A percentile compares a stretch with the other conserved stretches of the same genome.
These are phyloP conservation scores for Aleurites moluccanus DNA, from an alignment of 441 rosid species.

Conservation along the genomic window DNA sequence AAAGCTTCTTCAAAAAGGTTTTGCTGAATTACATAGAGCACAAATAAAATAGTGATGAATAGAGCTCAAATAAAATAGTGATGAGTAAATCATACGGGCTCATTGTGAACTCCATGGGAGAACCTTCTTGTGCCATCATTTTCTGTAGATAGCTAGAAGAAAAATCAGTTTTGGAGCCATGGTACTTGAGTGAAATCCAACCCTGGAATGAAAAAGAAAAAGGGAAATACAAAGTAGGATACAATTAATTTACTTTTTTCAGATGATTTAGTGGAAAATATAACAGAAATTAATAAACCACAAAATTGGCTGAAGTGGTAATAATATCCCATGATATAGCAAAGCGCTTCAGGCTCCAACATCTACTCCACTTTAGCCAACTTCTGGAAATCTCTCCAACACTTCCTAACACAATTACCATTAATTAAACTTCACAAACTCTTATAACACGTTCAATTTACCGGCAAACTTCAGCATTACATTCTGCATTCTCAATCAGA, in stretches of 20 bases:
- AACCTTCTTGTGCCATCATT: constrained; percentile 56
- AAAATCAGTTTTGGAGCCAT: constrained; percentile 62
- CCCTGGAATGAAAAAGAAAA: constrained; percentile 35
- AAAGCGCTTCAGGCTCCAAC: neutral
- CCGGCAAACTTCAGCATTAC: constrained; percentile 1
- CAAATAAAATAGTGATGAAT: constrained; percentile 1
- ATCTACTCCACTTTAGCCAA: neutral
- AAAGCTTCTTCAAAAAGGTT: constrained; percentile 14
- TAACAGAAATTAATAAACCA: neutral
- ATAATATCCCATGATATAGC: neutral
- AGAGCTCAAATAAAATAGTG: constrained; percentile 5
- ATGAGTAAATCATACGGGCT: constrained; percentile 44
- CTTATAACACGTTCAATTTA: neutral
- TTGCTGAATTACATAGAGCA: constrained; percentile 13
- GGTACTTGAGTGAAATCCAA: constrained; percentile 79
- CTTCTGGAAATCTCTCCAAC: neutral
- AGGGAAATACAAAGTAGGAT: neutral
- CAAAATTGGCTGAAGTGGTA: neutral
- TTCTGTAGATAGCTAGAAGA: constrained; percentile 53
- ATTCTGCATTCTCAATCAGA: neutral
- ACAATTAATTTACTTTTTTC: constrained; percentile 1
- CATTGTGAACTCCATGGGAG: constrained; percentile 66
- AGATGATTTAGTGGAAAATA: neutral
- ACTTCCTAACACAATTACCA: neutral
- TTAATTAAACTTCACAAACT: neutral